Percentiles rank a stretch among this genome's conserved stretches.
Evolutionary conservation across 306 rosid genomes (phyloP).

Genomic region (Lablab purpureus): DNA sequence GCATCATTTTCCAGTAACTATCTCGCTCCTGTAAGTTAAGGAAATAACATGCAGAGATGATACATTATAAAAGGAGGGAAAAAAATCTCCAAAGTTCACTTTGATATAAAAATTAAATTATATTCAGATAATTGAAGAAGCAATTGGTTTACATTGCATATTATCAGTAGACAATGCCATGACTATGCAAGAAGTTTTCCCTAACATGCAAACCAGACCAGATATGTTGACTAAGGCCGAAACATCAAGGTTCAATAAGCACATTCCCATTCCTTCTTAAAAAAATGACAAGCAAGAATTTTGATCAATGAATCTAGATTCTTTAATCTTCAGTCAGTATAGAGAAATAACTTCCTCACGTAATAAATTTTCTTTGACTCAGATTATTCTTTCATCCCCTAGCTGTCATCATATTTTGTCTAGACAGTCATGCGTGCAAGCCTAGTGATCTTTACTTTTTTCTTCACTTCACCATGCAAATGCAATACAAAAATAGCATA

Average conservation of each 20-base stretch:
- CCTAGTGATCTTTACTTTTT: not conserved
- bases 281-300: conserved; percentile 3
- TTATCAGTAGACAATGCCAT: not conserved
- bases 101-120: not conserved
- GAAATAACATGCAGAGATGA: conserved; percentile 33
- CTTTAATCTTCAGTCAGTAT: conserved; percentile 14
- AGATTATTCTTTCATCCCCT: conserved; percentile 18
- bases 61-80: not conserved
- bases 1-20: conserved; percentile 98
- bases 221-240: conserved; percentile 13
- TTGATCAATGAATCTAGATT: conserved; percentile 34
- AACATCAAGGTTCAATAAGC: conserved; percentile 38
- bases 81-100: not conserved
- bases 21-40: conserved; percentile 74
- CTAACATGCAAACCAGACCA: conserved; percentile 23
- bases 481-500: not conserved
- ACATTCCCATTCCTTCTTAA: conserved; percentile 7
- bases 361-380: not conserved
- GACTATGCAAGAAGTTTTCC: not conserved
- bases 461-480: conserved; percentile 7
- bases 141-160: conserved; percentile 19
- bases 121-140: conserved; percentile 10
- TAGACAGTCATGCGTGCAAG: conserved; percentile 1
- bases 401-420: conserved; percentile 5
- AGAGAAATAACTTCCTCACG: not conserved